These are phyloP conservation scores for Ceratobasidium sp. DNA, from an alignment of 1,284 basidiomycete species.

Conservation along the genomic window DNA sequence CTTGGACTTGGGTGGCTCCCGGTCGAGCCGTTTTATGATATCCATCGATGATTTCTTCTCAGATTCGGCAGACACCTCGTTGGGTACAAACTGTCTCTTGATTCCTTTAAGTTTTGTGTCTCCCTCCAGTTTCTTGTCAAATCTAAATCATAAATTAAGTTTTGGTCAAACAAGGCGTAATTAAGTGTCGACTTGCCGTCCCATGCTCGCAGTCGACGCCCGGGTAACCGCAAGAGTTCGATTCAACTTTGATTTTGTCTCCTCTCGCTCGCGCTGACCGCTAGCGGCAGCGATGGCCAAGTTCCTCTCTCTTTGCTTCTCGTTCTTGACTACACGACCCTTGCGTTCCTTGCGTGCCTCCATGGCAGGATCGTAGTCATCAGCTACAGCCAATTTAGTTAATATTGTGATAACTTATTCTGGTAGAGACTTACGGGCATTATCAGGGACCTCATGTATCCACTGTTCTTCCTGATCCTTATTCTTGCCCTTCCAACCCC, in stretches of 20 bases:
- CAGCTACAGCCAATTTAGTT: constrained; percentile 54
- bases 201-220: constrained; percentile 89
- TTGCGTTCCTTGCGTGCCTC: constrained; percentile 78
- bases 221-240: constrained; percentile 79
- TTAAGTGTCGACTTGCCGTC: constrained; percentile 52
- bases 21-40: constrained; percentile 77
- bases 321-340: constrained; percentile 81
- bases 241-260: constrained; percentile 53
- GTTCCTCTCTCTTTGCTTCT: constrained; percentile 63
- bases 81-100: constrained; percentile 87
- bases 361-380: constrained; percentile 79
- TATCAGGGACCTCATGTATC: constrained; percentile 86
- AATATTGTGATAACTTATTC: neutral
- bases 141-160: constrained; percentile 53
- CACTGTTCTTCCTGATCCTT: constrained; percentile 87
- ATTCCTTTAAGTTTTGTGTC: constrained; percentile 87
- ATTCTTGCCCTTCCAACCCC: constrained; percentile 92
- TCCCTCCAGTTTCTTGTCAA: constrained; percentile 87
- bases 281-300: constrained; percentile 77
- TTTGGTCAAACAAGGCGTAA: neutral
- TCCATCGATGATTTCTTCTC: constrained; percentile 79
- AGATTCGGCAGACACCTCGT: constrained; percentile 65
- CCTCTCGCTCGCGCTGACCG: constrained; percentile 44
- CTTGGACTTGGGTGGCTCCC: constrained; percentile 63
- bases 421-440: constrained; percentile 68